These are phyloP conservation scores for Colletotrichum chlorophyti DNA, from an alignment of 2,329 filamentous ascomycete genomes.

Conservation along the genomic window DNA sequence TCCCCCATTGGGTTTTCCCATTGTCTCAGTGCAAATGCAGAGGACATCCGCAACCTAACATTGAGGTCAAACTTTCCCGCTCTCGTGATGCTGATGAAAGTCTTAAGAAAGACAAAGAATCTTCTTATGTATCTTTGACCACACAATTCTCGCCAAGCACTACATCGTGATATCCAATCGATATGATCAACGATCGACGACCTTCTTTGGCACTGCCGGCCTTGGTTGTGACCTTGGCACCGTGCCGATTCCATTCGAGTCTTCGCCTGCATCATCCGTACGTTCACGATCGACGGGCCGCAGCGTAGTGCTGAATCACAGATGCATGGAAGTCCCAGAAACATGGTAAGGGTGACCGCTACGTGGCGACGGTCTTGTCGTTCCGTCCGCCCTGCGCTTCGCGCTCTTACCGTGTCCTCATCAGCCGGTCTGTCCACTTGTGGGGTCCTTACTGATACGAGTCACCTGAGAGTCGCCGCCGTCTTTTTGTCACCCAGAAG, in stretches of 20 bases:
- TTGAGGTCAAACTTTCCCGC: no score
- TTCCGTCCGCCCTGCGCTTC: no score
- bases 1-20: neutral
- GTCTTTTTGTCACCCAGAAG: neutral
- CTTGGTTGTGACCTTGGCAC: neutral
- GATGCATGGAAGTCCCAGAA: neutral
- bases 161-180: neutral
- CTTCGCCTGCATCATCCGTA: neutral
- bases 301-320: neutral
- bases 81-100: no score
- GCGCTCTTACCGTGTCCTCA: neutral
- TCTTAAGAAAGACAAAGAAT: no score
- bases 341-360: neutral
- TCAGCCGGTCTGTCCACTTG: neutral
- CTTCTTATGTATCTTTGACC: no score
- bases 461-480: neutral
- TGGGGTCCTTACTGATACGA: neutral
- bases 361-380: neutral
- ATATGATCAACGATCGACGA: neutral
- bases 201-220: neutral
- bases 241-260: neutral
- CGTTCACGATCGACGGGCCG: neutral
- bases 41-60: no score
- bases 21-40: no score
- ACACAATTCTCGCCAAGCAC: neutral